Evolutionary conservation across 23 red algal species (phyloP).

Genomic region (Pyropia yezoensis): DNA sequence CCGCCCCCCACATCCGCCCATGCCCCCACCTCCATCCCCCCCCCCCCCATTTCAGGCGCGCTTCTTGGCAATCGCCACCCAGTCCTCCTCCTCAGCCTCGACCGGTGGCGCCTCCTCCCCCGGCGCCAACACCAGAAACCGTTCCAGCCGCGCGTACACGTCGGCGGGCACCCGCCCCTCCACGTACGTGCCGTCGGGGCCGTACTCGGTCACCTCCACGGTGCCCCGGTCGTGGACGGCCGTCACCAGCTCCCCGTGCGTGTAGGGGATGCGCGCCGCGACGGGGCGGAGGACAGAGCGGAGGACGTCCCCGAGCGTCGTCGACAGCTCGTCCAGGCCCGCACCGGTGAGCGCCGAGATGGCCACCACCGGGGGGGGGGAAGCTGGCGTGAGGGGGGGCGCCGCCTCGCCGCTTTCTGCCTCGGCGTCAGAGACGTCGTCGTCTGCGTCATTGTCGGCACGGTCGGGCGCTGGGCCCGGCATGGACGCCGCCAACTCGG

Average conservation of each 20-base stretch:
- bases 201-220: slow-evolving; percentile 39
- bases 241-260: slow-evolving; percentile 44
- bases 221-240: slow-evolving; percentile 57
- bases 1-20: no score
- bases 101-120: not conserved
- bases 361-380: slow-evolving; percentile 3
- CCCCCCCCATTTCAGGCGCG: not conserved
- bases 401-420: not conserved
- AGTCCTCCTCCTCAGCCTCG: slow-evolving; percentile 14
- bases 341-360: slow-evolving; percentile 60
- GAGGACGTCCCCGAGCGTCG: slow-evolving; percentile 49
- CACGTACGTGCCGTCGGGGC: slow-evolving; percentile 57
- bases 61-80: slow-evolving; percentile 42
- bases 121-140: slow-evolving; percentile 8
- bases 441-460: not conserved
- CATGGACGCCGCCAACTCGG: slow-evolving; percentile 1
- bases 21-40: no score
- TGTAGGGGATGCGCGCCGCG: slow-evolving; percentile 70
- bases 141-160: slow-evolving; percentile 23
- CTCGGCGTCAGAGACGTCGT: no score
- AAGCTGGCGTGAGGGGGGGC: no score
- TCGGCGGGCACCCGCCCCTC: slow-evolving; percentile 39
- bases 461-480: not conserved
- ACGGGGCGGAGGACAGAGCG: slow-evolving; percentile 44
- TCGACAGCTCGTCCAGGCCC: slow-evolving; percentile 50